Conservation (phyloP, 176 grass and related monocot genomes). For the Tillandsia fasciculata region DNA sequence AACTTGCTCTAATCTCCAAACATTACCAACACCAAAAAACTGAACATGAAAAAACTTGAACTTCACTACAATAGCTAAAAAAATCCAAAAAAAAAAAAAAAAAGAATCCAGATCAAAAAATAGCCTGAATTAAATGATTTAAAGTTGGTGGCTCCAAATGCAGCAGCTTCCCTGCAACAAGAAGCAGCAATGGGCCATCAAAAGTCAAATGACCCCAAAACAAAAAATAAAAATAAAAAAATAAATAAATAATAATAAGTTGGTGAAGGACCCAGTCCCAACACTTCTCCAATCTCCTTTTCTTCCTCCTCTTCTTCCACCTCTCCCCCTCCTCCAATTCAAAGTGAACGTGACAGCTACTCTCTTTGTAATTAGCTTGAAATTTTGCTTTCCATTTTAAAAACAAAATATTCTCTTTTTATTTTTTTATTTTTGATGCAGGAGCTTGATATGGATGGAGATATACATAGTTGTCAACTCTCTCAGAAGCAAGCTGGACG, state of each 20-base stretch:
- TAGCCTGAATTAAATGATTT: not conserved
- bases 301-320: not conserved
- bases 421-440: not conserved
- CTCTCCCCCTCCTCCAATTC: not conserved
- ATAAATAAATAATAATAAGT: not conserved
- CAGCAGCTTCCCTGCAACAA: not conserved
- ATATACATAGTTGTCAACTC: not conserved
- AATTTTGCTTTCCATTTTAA: no score
- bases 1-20: no score
- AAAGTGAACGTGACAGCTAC: not conserved
- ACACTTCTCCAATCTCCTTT: not conserved
- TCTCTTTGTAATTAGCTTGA: not conserved
- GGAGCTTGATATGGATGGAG: not conserved
- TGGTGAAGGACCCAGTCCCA: not conserved
- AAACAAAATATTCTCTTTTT: not conserved
- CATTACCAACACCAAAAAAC: no score
- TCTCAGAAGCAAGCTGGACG: not conserved
- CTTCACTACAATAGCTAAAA: no score
- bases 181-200: not conserved
- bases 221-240: no score
- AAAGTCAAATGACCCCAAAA: not conserved
- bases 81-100: not conserved
- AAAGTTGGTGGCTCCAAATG: not conserved
- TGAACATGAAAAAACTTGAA: no score
- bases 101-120: no score